Evolutionary conservation across 768 basidiomycete genomes (phyloP).

Genomic region (Imleria badia): DNA sequence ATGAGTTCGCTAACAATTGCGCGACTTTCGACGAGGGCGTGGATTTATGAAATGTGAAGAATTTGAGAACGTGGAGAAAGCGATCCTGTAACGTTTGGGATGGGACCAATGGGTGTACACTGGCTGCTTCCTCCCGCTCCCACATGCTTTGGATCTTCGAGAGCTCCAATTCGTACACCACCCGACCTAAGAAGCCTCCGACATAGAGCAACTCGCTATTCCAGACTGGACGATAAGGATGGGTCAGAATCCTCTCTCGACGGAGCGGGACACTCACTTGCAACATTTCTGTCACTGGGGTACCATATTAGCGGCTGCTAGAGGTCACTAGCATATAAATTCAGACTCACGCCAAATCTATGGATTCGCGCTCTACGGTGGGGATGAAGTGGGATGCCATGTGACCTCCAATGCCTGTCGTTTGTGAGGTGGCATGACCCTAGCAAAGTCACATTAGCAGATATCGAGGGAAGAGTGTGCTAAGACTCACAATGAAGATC

Average conservation of each 20-base stretch:
- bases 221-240: constrained; percentile 55
- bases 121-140: constrained; percentile 1
- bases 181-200: constrained; percentile 77
- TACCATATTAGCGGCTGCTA: background rate
- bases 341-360: background rate
- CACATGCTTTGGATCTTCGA: constrained; percentile 41
- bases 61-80: constrained; percentile 12
- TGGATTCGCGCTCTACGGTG: background rate
- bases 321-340: background rate
- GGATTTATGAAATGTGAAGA: constrained; percentile 11
- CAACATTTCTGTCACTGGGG: background rate
- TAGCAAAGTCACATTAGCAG: background rate
- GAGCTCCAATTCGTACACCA: constrained; percentile 84
- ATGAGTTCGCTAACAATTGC: constrained; percentile 62
- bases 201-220: constrained; percentile 85
- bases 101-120: no score
- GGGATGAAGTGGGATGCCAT: constrained; percentile 3
- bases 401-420: constrained; percentile 1
- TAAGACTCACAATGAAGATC: background rate
- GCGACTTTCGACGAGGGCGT: constrained; percentile 86
- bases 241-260: background rate
- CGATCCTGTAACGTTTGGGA: background rate
- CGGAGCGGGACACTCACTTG: background rate
- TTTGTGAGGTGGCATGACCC: constrained; percentile 6
- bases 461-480: no score